Evolutionary conservation across 352 stramenopile species (phyloP), one percentile per base, ranked within the genome.

Genomic region (Pythium myriotylum): DNA sequence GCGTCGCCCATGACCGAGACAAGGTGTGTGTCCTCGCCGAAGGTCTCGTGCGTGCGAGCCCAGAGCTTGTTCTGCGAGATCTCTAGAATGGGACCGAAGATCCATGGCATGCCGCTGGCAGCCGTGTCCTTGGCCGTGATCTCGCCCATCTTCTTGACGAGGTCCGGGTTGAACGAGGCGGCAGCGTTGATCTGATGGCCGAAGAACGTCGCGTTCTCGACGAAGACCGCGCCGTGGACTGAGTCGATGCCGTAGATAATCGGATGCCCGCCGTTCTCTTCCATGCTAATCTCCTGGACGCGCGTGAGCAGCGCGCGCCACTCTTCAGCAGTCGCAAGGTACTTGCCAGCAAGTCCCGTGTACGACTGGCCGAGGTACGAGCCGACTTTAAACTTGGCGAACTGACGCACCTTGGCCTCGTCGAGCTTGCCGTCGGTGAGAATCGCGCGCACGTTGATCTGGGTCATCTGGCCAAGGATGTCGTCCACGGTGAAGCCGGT

Each of bases 21-120:
- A 5, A 94, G 19, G 42, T 74, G 65, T 16, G 80, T 78, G 71
- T 94, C 84, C 69, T 94, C 86, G 14, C 88, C 86, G 77, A 95
- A 96, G 1, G 85, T 95, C 69, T 96, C 88, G 54, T 77, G 91
- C 12, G 88, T 79, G n/a, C 86, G 72, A 6, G 76, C 50, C 86
- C 86, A 96, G 23, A 81, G 59, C 20, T 71, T 66, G 56, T 77
- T 68, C 27, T 86, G 79, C 43, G 87, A 74, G 55, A 87, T 79
- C 26, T 82, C 83, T 19, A 96, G 54, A 16, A 94, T 81, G 2
- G 87, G 87, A 33, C 70, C 74, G 74, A 94, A 96, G 24, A 92
- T 68, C 87, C 87, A 96, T n/a, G 67, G 60, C 24, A 96, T 82
- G 2, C 82, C 87, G 10, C 76, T 79, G 14, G 79, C 77, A 14